Evolutionary conservation across 345 rosid species (phyloP), one percentile per base, ranked within the genome.

Genomic region (Camelina sativa): DNA sequence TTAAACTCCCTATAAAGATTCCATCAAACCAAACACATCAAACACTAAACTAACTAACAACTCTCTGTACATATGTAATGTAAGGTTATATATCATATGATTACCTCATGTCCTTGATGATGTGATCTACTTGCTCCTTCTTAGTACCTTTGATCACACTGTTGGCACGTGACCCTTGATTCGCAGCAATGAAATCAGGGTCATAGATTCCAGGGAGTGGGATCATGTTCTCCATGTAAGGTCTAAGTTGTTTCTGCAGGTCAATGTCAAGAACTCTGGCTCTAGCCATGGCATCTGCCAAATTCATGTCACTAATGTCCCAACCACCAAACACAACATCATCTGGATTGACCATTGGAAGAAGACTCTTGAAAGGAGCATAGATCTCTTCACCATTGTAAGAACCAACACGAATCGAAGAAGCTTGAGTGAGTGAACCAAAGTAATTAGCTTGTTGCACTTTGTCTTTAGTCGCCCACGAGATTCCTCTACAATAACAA

Each of bases 401-500:
- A 52, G 99, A 95, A 65, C 99, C 99, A 74, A 92, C 94, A 10
- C 99, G 76, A 59, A 95, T 87, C 7, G 91, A 64, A 30, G 98
- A 95, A 28, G 98, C 98, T 75, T 92, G 99, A 2, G 99, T 95
- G 0, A 95, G 88, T 0, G 99, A 95, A 4, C 99, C 99, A 74
- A 95, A 95, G 80, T 92, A 95, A 80, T 95, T 95, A 5, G 99
- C 94, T 75, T 89, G 98, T 59, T 95, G 99, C 65, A 92, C 96
- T 62, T 87, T 92, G 80, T 95, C 99, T 80, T 90, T 95, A 2
- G 99, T 95, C 32, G 97, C 97, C 99, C 99, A 95, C 11, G 99
- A 95, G 76, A 95, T 90, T 79, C 97, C 97, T 81, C 98, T 93
- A 79, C n/a, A 28, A 28, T 3, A 51, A 55, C n/a, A n/a, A 25